Conservation (phyloP, 345 rosid genomes). For the Acer saccharum region DNA sequence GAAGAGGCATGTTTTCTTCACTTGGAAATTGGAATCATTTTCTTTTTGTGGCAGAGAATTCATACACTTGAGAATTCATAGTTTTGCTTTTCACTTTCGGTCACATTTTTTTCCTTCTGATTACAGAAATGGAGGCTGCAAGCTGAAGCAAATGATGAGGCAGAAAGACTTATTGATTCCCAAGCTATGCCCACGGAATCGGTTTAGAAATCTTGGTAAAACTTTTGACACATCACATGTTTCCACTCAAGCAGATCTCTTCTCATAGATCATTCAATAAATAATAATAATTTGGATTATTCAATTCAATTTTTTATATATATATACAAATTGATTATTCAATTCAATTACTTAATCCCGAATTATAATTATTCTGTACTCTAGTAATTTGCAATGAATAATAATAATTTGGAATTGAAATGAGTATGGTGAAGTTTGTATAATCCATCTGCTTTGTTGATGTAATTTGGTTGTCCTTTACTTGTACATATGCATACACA, state of each 20-base stretch:
- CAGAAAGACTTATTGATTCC: constrained; percentile 83
- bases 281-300: no score
- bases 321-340: no score
- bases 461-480: no score
- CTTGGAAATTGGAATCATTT: not conserved
- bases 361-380: no score
- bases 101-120: not conserved
- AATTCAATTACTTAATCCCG: no score
- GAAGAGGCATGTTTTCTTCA: constrained; percentile 65
- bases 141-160: constrained; percentile 96
- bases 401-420: no score
- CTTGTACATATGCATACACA: no score
- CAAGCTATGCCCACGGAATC: constrained; percentile 43
- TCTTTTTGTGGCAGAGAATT: not conserved
- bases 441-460: no score
- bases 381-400: no score
- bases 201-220: constrained; percentile 20
- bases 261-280: not conserved
- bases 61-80: not conserved
- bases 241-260: not conserved
- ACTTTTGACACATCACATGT: not conserved
- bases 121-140: constrained; percentile 83
- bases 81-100: not conserved
- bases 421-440: no score
- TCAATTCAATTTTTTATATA: no score